Conservation (phyloP, 306 rosid genomes). For the Citrullus amarus region DNA sequence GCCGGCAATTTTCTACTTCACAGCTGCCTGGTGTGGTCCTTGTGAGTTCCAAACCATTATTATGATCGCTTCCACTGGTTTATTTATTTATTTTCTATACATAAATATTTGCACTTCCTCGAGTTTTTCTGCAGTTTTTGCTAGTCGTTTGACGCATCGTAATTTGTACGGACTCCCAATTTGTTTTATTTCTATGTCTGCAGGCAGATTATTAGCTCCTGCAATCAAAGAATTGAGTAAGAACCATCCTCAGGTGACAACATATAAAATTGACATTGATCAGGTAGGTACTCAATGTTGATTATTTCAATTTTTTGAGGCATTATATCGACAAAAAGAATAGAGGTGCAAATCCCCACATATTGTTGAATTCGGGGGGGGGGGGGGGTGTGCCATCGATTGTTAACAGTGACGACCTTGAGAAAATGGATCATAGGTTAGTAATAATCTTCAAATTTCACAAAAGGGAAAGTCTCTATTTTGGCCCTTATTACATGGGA, state of each 20-base stretch:
- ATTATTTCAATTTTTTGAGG: neutral
- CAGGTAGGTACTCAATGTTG: constrained; percentile 32
- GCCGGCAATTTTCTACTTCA: constrained; percentile 73
- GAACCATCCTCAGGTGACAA: constrained; percentile 59
- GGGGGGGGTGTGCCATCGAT: neutral
- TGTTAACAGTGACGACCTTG: neutral
- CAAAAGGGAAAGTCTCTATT: neutral
- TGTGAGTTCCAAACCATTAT: constrained; percentile 39
- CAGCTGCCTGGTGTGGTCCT: constrained; percentile 90
- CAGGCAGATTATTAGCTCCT: constrained; percentile 71
- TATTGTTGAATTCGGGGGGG: neutral
- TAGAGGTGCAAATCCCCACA: neutral
- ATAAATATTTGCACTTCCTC: neutral
- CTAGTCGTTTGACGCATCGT: neutral
- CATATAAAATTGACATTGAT: constrained; percentile 75
- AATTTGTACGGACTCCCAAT: neutral
- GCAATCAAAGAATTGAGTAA: constrained; percentile 44
- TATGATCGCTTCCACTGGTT: too few relatives aligned
- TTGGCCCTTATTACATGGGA: neutral
- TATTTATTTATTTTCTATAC: neutral
- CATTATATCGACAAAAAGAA: neutral
- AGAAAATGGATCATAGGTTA: neutral
- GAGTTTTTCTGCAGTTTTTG: neutral
- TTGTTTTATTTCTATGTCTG: constrained; percentile 2
- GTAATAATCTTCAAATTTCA: neutral